Evolutionary conservation across 2,329 filamentous ascomycete species (phyloP).

Genomic region (Hypoxylon sp.): DNA sequence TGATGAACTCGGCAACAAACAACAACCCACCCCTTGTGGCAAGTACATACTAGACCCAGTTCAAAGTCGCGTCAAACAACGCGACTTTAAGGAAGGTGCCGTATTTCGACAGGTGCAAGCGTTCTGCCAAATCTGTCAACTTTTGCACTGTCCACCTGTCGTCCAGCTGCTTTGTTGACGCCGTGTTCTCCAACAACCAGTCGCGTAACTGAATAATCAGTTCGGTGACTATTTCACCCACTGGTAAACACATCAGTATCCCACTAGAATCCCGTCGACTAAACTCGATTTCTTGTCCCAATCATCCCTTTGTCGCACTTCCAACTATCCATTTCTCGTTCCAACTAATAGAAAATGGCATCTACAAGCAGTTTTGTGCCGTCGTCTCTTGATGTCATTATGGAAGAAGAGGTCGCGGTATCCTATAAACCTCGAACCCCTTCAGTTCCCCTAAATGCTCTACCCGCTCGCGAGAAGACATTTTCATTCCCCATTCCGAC

Average conservation of each 20-base stretch:
- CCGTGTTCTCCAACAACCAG: background rate
- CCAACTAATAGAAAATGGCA: background rate
- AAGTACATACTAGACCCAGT: background rate
- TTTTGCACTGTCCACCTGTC: background rate
- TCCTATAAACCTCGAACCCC: background rate
- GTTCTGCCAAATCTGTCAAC: background rate
- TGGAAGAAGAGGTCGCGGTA: background rate
- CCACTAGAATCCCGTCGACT: background rate
- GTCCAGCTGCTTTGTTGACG: background rate
- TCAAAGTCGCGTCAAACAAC: background rate
- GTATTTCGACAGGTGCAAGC: background rate
- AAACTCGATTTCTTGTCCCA: background rate
- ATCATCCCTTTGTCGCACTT: background rate
- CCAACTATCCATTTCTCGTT: background rate
- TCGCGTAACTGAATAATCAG: background rate
- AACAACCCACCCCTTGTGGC: background rate
- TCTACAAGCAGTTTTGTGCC: background rate
- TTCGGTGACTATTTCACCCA: background rate
- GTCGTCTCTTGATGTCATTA: background rate
- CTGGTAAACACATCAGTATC: background rate
- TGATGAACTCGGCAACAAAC: background rate
- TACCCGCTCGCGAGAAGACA: conserved; percentile 38
- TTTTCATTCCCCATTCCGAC: conserved; percentile 50
- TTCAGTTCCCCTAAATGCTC: no score
- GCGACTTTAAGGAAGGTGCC: background rate